These are phyloP conservation scores for Ceriops decandra DNA, from an alignment of 345 rosid species.

Conservation along the genomic window DNA sequence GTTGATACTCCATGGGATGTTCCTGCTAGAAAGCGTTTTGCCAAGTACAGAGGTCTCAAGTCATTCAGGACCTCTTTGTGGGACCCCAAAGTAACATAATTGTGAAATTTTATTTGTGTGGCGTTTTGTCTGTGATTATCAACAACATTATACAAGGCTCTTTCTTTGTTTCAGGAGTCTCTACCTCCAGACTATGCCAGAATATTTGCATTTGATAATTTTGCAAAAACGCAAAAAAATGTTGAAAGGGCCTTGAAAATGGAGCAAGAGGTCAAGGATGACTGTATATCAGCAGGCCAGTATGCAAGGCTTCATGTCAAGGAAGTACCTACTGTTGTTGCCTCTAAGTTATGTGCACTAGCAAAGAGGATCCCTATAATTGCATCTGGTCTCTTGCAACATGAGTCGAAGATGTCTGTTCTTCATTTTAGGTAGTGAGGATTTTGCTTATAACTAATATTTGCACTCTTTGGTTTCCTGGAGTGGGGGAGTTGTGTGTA, in stretches of 20 bases:
- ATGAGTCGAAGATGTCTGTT: slow-evolving; percentile 97
- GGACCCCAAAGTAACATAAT: slow-evolving; percentile 76
- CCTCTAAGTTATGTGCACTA: slow-evolving; percentile 48
- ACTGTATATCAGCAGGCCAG: slow-evolving; percentile 52
- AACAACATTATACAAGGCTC: slow-evolving; percentile 6
- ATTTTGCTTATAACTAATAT: background rate
- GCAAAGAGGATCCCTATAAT: slow-evolving; percentile 48
- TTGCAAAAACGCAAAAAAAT: slow-evolving; percentile 75
- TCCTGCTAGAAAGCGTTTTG: slow-evolving; percentile 86
- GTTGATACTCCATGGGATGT: slow-evolving; percentile 84
- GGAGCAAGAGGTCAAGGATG: slow-evolving; percentile 56
- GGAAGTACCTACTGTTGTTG: slow-evolving; percentile 57
- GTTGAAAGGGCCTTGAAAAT: slow-evolving; percentile 58
- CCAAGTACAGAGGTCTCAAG: slow-evolving; percentile 87
- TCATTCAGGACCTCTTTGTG: slow-evolving; percentile 92
- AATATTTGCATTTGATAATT: slow-evolving; percentile 88
- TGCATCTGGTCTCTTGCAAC: slow-evolving; percentile 85
- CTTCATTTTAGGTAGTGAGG: slow-evolving; percentile 76
- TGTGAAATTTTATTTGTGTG: slow-evolving; percentile 11
- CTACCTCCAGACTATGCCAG: slow-evolving; percentile 86
- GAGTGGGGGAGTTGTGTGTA: slow-evolving; percentile 1
- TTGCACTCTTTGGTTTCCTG: slow-evolving; percentile 11
- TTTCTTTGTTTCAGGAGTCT: slow-evolving; percentile 65
- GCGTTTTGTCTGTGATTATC: background rate
- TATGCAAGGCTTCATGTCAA: slow-evolving; percentile 69